A percentile compares a stretch with the other conserved stretches of the same genome.
Conservation (phyloP, 352 stramenopile species). For the Elongisporangium undulatum region DNA sequence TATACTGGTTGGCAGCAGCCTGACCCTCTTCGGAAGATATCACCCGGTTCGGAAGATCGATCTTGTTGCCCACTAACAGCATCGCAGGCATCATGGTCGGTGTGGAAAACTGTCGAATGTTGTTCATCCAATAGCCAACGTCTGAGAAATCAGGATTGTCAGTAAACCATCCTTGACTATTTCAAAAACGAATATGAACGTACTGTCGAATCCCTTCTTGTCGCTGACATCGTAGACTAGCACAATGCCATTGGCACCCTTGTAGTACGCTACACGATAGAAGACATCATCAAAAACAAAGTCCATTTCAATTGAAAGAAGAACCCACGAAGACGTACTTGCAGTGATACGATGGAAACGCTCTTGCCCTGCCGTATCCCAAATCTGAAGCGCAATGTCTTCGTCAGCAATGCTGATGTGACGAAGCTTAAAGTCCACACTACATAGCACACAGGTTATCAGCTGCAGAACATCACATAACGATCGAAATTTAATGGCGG, state of each 20-base stretch:
- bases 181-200: constrained; percentile 13
- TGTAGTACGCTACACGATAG: constrained; percentile 85
- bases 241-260: constrained; percentile 91
- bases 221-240: constrained; percentile 93
- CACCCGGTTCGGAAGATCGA: constrained; percentile 85
- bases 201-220: constrained; percentile 90
- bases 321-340: constrained; percentile 44
- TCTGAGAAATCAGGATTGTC: constrained; percentile 37
- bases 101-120: constrained; percentile 89
- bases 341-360: constrained; percentile 93
- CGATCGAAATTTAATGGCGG: too few relatives aligned
- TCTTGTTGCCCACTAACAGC: constrained; percentile 91
- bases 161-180: constrained; percentile 1
- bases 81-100: constrained; percentile 70
- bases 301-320: not conserved
- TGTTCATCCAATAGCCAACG: constrained; percentile 95
- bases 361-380: constrained; percentile 94
- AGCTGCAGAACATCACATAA: too few relatives aligned
- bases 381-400: constrained; percentile 91
- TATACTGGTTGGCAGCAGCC: constrained; percentile 77
- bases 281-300: constrained; percentile 12
- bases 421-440: constrained; percentile 92
- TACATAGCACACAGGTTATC: constrained; percentile 8
- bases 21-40: constrained; percentile 77
- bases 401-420: constrained; percentile 82